Percentiles rank a stretch among this genome's conserved stretches.
Conservation (phyloP, 2,329 filamentous ascomycete species). For the Pseudogymnoascus pannorum region DNA sequence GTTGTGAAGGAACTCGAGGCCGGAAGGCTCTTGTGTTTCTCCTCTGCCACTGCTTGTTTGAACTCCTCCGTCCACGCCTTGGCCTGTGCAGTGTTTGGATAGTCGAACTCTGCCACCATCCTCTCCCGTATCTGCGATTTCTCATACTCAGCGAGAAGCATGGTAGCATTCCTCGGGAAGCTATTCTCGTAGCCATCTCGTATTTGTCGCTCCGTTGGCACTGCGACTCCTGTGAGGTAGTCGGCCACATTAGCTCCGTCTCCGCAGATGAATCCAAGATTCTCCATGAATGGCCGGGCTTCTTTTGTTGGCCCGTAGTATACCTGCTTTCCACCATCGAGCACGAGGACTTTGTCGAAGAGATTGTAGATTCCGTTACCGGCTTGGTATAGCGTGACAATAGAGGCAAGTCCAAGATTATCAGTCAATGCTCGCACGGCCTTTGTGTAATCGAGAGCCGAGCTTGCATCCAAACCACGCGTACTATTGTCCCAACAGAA, state of each 20-base stretch:
- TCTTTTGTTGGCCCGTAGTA: slow-evolving; percentile 55
- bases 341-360: slow-evolving; percentile 63
- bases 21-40: slow-evolving; percentile 35
- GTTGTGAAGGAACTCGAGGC: slow-evolving; percentile 30
- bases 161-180: slow-evolving; percentile 41
- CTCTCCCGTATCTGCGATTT: slow-evolving; percentile 40
- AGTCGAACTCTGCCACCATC: slow-evolving; percentile 51
- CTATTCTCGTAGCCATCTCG: slow-evolving; percentile 45
- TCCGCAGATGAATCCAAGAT: slow-evolving; percentile 54
- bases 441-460: slow-evolving; percentile 53
- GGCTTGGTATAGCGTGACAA: slow-evolving; percentile 63
- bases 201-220: slow-evolving; percentile 58
- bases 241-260: slow-evolving; percentile 58
- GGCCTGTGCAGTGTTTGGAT: slow-evolving; percentile 43
- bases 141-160: slow-evolving; percentile 43
- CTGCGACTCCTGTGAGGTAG: slow-evolving; percentile 58
- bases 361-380: slow-evolving; percentile 62
- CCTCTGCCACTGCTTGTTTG: slow-evolving; percentile 25
- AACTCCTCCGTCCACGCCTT: slow-evolving; percentile 15
- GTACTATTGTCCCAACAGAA: slow-evolving; percentile 64
- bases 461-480: slow-evolving; percentile 57
- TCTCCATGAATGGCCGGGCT: slow-evolving; percentile 58
- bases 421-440: slow-evolving; percentile 57
- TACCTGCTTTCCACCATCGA: slow-evolving; percentile 58
- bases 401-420: slow-evolving; percentile 49